phyloP scores from a whole-genome alignment of 1,284 basidiomycete species.

The Violaceomyces palustris region DNA sequence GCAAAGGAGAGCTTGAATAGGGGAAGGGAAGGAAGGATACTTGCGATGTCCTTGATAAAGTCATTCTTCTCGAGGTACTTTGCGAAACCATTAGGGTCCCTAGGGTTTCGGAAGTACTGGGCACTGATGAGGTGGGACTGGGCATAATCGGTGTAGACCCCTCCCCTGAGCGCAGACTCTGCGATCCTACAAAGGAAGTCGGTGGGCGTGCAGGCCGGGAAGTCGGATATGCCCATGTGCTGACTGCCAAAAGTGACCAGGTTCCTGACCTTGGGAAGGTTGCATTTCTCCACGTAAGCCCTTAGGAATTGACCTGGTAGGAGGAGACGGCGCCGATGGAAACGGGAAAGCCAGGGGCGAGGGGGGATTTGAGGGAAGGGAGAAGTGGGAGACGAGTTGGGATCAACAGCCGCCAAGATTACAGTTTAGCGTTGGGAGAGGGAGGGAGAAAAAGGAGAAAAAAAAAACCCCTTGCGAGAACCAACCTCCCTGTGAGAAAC shows the following conservation, averaged over 20 bases:
- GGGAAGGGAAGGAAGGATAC: no score
- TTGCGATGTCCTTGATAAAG: slow-evolving; percentile 55
- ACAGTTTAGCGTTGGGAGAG: no score
- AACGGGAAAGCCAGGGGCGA: no score
- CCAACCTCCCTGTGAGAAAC: slow-evolving; percentile 56
- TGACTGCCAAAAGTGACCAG: slow-evolving; percentile 67
- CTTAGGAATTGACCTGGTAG: slow-evolving; percentile 91
- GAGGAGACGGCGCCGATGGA: no score
- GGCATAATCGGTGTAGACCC: slow-evolving; percentile 65
- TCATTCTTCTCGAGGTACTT: slow-evolving; percentile 66
- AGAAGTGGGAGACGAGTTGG: no score
- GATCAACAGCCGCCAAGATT: no score
- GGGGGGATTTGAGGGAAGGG: no score
- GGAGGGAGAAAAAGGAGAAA: no score
- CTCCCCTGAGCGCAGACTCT: slow-evolving; percentile 65
- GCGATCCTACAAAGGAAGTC: slow-evolving; percentile 62
- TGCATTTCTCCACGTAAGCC: slow-evolving; percentile 80
- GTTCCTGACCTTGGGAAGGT: slow-evolving; percentile 54
- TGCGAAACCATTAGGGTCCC: slow-evolving; percentile 59
- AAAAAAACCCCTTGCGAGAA: no score
- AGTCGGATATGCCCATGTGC: slow-evolving; percentile 65
- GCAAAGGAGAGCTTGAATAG: neutral
- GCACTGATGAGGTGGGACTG: slow-evolving; percentile 60
- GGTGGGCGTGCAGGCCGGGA: slow-evolving; percentile 66
- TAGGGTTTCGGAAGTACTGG: slow-evolving; percentile 86